Conservation (phyloP, 1,139 yeast species). For the Magnusiomyces fungicola region DNA sequence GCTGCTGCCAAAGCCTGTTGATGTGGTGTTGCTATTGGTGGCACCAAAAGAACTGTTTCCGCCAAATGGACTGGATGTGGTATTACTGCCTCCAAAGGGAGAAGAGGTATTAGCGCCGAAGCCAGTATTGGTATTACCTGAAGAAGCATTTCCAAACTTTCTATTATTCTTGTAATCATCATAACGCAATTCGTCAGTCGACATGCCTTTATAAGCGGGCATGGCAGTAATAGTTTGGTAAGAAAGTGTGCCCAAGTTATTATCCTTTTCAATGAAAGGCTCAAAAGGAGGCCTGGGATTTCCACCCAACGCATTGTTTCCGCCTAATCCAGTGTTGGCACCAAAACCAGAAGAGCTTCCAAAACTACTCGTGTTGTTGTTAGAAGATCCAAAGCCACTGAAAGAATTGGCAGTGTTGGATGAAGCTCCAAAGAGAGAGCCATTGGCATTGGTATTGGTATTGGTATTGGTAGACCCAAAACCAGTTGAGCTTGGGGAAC, state of each 20-base stretch:
- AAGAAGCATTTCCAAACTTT: conserved; percentile 44
- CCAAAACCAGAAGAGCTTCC: conserved; percentile 33
- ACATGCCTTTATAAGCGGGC: conserved; percentile 81
- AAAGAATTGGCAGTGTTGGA: conserved; percentile 13
- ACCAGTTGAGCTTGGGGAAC: conserved; percentile 15
- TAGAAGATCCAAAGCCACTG: conserved; percentile 28
- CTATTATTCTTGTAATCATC: conserved; percentile 82
- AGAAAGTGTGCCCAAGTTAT: conserved; percentile 39
- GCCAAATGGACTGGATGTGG: conserved; percentile 8
- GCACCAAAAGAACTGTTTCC: conserved; percentile 4
- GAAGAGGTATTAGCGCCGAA: conserved; percentile 5
- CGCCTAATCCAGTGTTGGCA: conserved; percentile 13
- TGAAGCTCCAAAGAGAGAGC: conserved; percentile 27
- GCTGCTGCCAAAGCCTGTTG: conserved; percentile 3
- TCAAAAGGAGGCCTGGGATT: conserved; percentile 31
- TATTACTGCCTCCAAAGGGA: conserved; percentile 9
- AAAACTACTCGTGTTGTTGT: conserved; percentile 19
- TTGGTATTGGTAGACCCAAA: conserved; percentile 28
- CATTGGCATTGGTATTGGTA: conserved; percentile 24
- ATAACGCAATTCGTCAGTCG: conserved; percentile 80
- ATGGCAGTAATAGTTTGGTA: conserved; percentile 75
- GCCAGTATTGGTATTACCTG: conserved; percentile 12
- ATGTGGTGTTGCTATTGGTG: conserved; percentile 1
- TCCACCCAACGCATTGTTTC: conserved; percentile 22
- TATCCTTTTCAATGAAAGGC: conserved; percentile 76